Percentiles rank a stretch among this genome's conserved stretches.
These are phyloP conservation scores for Gliomastix tumulicola DNA, from an alignment of 2,329 filamentous ascomycete species.

Conservation along the genomic window DNA sequence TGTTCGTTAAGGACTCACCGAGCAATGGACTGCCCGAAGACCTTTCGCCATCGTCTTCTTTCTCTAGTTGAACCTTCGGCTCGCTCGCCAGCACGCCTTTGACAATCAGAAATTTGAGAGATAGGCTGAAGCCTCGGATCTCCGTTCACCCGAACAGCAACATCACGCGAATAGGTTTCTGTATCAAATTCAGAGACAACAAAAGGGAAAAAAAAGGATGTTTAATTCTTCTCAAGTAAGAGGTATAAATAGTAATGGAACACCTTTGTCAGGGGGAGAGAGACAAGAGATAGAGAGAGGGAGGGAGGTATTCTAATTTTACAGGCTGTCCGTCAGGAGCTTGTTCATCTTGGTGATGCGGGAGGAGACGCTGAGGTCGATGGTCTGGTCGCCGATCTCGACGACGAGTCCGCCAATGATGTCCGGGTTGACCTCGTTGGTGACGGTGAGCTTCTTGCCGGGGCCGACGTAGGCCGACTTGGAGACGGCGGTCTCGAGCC, in stretches of 20 bases:
- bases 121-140: too few species aligned
- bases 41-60: too few species aligned
- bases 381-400: slow-evolving; percentile 95
- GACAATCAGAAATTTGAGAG: too few species aligned
- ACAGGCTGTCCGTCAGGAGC: slow-evolving; percentile 92
- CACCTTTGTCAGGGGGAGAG: too few species aligned
- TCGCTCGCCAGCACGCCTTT: too few species aligned
- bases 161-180: too few species aligned
- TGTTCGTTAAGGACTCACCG: too few species aligned
- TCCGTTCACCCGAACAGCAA: too few species aligned
- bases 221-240: slow-evolving; percentile 13
- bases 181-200: not conserved
- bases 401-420: slow-evolving; percentile 91
- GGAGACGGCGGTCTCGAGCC: slow-evolving; percentile 79
- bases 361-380: slow-evolving; percentile 90
- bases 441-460: slow-evolving; percentile 98
- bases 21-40: too few species aligned
- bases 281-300: slow-evolving; percentile 3
- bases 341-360: slow-evolving; percentile 99
- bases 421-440: slow-evolving; percentile 89
- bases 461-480: slow-evolving; percentile 85
- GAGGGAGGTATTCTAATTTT: too few species aligned
- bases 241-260: too few species aligned
- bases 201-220: slow-evolving; percentile 16
- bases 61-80: too few species aligned